Percentiles rank a stretch among this genome's conserved stretches.
Conservation (phyloP, 441 rosid genomes). For the Biscutella laevigata region DNA sequence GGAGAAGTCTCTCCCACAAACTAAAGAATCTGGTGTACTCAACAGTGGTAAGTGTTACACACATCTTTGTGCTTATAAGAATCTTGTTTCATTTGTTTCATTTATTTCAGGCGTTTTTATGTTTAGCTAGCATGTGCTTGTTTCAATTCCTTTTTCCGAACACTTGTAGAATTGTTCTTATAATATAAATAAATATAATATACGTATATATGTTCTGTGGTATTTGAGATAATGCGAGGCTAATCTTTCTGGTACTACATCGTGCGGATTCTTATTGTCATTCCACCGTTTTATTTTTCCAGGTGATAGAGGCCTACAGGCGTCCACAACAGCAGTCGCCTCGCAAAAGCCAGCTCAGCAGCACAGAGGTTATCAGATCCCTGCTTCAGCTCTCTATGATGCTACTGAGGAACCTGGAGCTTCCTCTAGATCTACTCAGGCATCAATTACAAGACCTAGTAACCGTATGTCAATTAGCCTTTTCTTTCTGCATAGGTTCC, state of each 20-base stretch:
- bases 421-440: conserved; percentile 25
- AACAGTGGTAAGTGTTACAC: conserved; percentile 42
- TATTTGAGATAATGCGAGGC: conserved; percentile 1
- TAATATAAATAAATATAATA: too few species aligned
- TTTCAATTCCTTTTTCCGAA: background rate
- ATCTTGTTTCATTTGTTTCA: background rate
- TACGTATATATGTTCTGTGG: conserved; percentile 1
- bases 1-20: conserved; percentile 50
- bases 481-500: background rate
- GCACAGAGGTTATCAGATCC: conserved; percentile 61
- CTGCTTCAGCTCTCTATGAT: conserved; percentile 83
- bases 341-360: conserved; percentile 42
- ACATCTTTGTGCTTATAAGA: too few species aligned
- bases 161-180: background rate
- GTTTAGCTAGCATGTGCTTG: background rate
- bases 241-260: conserved; percentile 2
- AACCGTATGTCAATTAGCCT: conserved; percentile 20
- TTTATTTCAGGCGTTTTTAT: background rate
- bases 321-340: conserved; percentile 32
- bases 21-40: conserved; percentile 38
- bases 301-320: conserved; percentile 41
- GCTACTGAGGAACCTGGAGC: conserved; percentile 37
- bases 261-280: conserved; percentile 3
- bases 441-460: conserved; percentile 18
- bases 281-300: conserved; percentile 13